phyloP scores from a whole-genome alignment of 768 basidiomycete species.

The Artomyces pyxidatus region DNA sequence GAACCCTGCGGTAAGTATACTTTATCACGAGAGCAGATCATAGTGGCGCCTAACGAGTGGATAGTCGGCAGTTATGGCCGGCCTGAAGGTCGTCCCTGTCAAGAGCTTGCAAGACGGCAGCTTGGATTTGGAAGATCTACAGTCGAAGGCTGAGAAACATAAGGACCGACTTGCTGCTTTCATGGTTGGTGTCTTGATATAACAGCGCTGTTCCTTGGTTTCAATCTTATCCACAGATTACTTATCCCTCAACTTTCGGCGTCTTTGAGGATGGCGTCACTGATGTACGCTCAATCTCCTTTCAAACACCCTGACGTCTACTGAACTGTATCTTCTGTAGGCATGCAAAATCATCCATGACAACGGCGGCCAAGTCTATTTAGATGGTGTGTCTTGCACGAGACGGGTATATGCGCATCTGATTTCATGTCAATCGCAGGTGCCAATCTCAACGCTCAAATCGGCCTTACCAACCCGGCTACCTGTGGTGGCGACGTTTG shows the following conservation, averaged over 20 bases:
- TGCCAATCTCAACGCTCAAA: constrained; percentile 91
- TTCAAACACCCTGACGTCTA: constrained; percentile 2
- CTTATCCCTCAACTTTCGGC: constrained; percentile 95
- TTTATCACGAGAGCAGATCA: neutral
- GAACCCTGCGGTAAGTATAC: constrained; percentile 79
- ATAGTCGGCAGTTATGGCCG: constrained; percentile 94
- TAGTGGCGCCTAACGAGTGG: constrained; percentile 13
- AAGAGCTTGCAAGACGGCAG: constrained; percentile 84
- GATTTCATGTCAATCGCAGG: constrained; percentile 27
- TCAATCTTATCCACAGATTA: constrained; percentile 50
- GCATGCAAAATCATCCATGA: constrained; percentile 93
- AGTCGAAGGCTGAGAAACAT: constrained; percentile 82
- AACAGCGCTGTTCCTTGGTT: constrained; percentile 4
- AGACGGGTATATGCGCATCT: neutral
- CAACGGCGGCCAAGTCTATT: constrained; percentile 94
- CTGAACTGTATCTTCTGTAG: no score
- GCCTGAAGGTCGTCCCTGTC: constrained; percentile 92
- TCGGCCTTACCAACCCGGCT: constrained; percentile 87
- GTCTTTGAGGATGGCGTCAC: constrained; percentile 92
- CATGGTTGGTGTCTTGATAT: constrained; percentile 52
- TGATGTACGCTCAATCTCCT: constrained; percentile 34
- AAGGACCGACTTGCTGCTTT: constrained; percentile 90
- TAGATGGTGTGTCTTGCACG: constrained; percentile 54
- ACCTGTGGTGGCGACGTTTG: constrained; percentile 97
- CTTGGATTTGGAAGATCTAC: constrained; percentile 81